Evolutionary conservation across 2,329 filamentous ascomycete species (phyloP), one percentile per base, ranked within the genome.

Genomic region (Cladophialophora yegresii): DNA sequence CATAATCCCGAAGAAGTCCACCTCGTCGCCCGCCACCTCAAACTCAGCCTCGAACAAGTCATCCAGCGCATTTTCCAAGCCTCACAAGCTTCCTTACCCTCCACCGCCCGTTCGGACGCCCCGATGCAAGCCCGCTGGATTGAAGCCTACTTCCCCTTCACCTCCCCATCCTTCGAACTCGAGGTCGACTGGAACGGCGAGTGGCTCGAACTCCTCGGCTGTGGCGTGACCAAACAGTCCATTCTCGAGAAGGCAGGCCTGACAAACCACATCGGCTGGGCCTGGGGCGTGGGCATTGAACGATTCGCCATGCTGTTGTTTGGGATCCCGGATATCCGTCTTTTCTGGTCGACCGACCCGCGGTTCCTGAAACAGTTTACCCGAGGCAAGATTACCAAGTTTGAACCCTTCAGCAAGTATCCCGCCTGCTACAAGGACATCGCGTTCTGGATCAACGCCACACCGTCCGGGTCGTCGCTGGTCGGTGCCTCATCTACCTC

Each of bases 271-370:
- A 78, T 96, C 2, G 93, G 93, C 4, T 99, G 95, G 95, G 95
- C 95, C 0, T 99, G 98, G 77, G 95, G 95, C 40, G 83, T 98
- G 20, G 95, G 95, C 2, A 84, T 99, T 30, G 95, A 99, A 77
- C 87, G 95, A 66, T 93, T 99, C 68, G 93, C 95, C 66, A 99
- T 99, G 95, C 85, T 99, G 40, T 85, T 99, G 26, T 99, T 97
- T 81, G 89, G 91, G 64, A 96, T 99, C 64, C 92, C 93, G 0
- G 95, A 99, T 74, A 99, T 99, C 71, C 89, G 95, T 12, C 86
- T 98, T 4, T 98, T 99, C 81, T 99, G 95, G 95, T 96, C 91
- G 33, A 81, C 83, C 61, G 95, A 99, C 75, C 74, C 83, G 71
- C 86, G 95, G 8, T 99, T 99, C 78, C 79, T 96, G n/a, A 82